phyloP scores from a whole-genome alignment of 768 basidiomycete species.

The Mycena venus region DNA sequence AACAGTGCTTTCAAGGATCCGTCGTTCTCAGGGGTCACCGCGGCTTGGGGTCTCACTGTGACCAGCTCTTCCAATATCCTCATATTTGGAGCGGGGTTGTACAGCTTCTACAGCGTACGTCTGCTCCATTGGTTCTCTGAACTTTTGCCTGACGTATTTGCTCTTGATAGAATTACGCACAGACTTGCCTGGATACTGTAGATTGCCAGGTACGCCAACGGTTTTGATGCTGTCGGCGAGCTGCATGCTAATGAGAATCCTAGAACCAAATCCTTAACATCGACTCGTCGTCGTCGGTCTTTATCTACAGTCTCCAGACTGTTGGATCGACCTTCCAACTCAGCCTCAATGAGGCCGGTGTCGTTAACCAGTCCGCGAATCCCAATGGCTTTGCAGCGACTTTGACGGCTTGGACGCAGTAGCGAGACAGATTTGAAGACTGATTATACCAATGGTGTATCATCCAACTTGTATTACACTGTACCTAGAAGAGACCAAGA shows the following conservation, averaged over 20 bases:
- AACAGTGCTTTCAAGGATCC: constrained; percentile 69
- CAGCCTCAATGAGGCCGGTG: constrained; percentile 58
- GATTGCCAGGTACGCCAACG: constrained; percentile 54
- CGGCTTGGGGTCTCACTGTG: constrained; percentile 71
- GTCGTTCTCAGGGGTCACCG: constrained; percentile 48
- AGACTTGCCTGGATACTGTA: constrained; percentile 57
- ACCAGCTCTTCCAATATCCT: constrained; percentile 66
- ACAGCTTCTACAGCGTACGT: constrained; percentile 71
- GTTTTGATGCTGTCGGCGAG: constrained; percentile 45
- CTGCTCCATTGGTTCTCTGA: not conserved
- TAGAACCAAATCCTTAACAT: constrained; percentile 63
- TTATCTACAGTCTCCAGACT: constrained; percentile 71
- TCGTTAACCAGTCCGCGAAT: constrained; percentile 64
- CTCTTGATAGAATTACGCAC: constrained; percentile 55
- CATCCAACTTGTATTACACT: not conserved
- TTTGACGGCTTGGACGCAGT: constrained; percentile 58
- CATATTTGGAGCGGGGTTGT: constrained; percentile 77
- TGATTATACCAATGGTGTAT: not conserved
- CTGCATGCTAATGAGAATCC: not conserved
- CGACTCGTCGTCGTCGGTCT: constrained; percentile 61
- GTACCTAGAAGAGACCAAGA: no score
- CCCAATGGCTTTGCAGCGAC: constrained; percentile 69
- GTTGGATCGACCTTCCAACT: constrained; percentile 67
- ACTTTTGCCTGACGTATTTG: not conserved
- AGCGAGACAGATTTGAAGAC: not conserved